Evolutionary conservation across 2,329 filamentous ascomycete genomes (phyloP).

Genomic region (Curvularia eragrostidis): DNA sequence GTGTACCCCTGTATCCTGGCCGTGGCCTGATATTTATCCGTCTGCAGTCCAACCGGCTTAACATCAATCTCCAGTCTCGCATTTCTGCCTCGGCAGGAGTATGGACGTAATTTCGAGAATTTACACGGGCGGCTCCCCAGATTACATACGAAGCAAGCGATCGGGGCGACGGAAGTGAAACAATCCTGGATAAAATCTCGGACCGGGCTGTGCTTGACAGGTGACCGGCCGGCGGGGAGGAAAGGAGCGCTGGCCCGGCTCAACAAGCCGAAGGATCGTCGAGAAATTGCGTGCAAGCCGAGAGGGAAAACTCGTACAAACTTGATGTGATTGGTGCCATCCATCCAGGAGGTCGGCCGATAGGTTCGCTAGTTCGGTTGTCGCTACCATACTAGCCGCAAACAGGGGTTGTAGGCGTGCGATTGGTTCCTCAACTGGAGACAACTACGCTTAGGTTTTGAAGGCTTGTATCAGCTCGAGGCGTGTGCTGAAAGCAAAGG

Average conservation of each 20-base stretch:
- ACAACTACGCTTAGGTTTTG: not conserved
- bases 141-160: not conserved
- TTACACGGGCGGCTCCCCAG: not conserved
- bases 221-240: not conserved
- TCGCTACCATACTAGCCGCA: not conserved
- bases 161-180: not conserved
- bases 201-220: not conserved
- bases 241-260: not conserved
- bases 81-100: not conserved
- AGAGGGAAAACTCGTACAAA: not conserved
- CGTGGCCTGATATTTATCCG: not conserved
- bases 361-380: not conserved
- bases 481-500: not conserved
- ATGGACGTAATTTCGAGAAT: not conserved
- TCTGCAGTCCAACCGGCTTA: not conserved
- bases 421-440: not conserved
- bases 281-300: not conserved
- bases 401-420: not conserved
- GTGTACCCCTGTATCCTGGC: not conserved
- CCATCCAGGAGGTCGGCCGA: not conserved
- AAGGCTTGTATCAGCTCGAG: not conserved
- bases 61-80: not conserved
- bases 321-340: not conserved
- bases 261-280: not conserved
- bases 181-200: not conserved